These are phyloP conservation scores for Pythium insidiosum DNA, from an alignment of 352 stramenopile species.

Conservation along the genomic window DNA sequence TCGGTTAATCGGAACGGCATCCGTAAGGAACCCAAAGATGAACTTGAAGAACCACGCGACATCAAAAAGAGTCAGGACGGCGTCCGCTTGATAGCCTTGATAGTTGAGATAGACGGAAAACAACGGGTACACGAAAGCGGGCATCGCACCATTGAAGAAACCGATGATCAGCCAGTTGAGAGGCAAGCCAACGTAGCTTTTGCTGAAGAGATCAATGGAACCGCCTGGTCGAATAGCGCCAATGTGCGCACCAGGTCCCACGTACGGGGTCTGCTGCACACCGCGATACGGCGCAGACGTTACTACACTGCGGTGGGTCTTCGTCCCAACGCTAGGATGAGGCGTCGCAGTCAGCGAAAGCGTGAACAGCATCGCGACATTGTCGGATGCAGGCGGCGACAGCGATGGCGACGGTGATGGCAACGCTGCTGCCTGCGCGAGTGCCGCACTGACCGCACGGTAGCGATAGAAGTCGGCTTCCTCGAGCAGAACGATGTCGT, in stretches of 20 bases:
- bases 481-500: conserved; percentile 11
- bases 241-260: conserved; percentile 5
- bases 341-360: too few relatives aligned
- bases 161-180: too few relatives aligned
- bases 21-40: conserved; percentile 10
- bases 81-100: conserved; percentile 1
- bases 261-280: neutral
- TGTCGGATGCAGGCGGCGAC: neutral
- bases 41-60: conserved; percentile 12
- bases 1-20: too few relatives aligned
- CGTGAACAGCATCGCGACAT: too few relatives aligned
- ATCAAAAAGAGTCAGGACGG: conserved; percentile 1
- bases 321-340: too few relatives aligned
- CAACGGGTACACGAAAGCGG: conserved; percentile 12
- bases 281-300: neutral
- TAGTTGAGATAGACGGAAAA: conserved; percentile 13
- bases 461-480: conserved; percentile 8
- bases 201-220: conserved; percentile 8
- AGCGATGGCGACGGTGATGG: neutral
- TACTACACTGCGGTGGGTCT: neutral
- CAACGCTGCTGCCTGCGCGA: neutral
- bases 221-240: conserved; percentile 12
- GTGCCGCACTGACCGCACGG: conserved; percentile 3
- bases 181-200: conserved; percentile 15
- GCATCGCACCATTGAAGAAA: conserved; percentile 14